Evolutionary conservation across 2,329 filamentous ascomycete species (phyloP).

Genomic region (Pseudocercospora ulei): DNA sequence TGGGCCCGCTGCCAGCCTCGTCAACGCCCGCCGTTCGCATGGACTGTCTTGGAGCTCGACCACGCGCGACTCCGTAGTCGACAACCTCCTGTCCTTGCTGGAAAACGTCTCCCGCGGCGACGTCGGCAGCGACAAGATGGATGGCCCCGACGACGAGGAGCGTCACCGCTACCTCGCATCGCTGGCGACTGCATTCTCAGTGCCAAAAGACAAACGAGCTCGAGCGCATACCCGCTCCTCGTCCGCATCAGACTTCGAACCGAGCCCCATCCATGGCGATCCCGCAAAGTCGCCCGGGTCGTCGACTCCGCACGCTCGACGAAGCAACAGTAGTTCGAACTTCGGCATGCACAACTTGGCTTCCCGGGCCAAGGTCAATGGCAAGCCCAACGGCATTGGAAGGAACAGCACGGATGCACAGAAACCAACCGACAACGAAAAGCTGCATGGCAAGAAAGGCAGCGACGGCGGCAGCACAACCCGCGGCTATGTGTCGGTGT

Average conservation of each 20-base stretch:
- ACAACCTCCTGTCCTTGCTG: constrained; percentile 89
- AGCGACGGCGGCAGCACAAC: constrained; percentile 21
- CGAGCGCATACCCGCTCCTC: constrained; percentile 53
- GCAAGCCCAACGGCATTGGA: constrained; percentile 16
- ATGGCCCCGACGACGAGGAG: constrained; percentile 20
- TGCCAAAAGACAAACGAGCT: constrained; percentile 34
- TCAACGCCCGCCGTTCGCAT: constrained; percentile 52
- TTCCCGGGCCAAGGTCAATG: constrained; percentile 13
- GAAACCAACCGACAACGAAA: constrained; percentile 10
- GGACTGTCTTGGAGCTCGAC: constrained; percentile 73
- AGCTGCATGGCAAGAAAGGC: constrained; percentile 14
- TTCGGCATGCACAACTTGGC: constrained; percentile 36
- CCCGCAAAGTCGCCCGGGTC: constrained; percentile 32
- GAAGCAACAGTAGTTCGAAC: constrained; percentile 73
- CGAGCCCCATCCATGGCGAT: constrained; percentile 17
- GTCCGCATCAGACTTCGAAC: constrained; percentile 51
- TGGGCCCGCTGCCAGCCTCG: neutral
- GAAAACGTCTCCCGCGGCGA: constrained; percentile 57
- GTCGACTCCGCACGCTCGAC: constrained; percentile 42
- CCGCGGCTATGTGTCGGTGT: constrained; percentile 44
- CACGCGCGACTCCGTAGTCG: constrained; percentile 81
- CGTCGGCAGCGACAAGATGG: constrained; percentile 12
- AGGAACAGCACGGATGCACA: constrained; percentile 24
- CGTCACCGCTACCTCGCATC: constrained; percentile 19
- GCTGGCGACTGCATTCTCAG: constrained; percentile 12